Conservation (phyloP, 768 basidiomycete genomes). For the Bullera alba region DNA sequence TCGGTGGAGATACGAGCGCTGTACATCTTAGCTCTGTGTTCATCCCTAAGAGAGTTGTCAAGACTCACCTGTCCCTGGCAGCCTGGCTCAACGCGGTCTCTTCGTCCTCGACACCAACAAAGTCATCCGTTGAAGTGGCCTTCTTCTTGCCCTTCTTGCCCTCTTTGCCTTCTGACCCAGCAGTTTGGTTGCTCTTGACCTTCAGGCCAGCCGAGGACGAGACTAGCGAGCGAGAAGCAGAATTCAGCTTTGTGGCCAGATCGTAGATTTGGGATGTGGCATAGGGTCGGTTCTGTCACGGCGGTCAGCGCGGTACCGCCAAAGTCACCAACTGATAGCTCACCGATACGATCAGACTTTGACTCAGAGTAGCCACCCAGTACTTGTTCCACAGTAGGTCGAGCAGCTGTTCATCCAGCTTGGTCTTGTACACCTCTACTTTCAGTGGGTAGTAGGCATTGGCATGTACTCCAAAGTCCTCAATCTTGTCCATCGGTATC, state of each 20-base stretch:
- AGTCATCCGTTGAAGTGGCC: conserved; percentile 46
- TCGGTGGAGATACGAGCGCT: conserved; percentile 85
- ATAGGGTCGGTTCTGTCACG: conserved; percentile 77
- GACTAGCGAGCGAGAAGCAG: conserved; percentile 28
- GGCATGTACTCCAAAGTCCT: conserved; percentile 98
- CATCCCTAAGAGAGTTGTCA: too few species aligned
- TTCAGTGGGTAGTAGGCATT: conserved; percentile 92
- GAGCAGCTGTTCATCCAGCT: conserved; percentile 76
- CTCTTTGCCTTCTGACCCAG: conserved; percentile 1
- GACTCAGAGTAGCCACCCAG: conserved; percentile 94
- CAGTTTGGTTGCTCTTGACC: conserved; percentile 52
- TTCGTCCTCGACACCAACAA: conserved; percentile 58
- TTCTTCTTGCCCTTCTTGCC: conserved; percentile 6
- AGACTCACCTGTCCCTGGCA: conserved; percentile 80
- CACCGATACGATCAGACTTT: conserved; percentile 86
- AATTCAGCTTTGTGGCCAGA: conserved; percentile 72
- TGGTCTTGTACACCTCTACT: conserved; percentile 90
- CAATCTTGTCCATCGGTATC: conserved; percentile 92
- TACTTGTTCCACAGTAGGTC: conserved; percentile 98
- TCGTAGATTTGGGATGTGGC: conserved; percentile 85
- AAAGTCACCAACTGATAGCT: conserved; percentile 9
- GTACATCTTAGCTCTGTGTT: background rate
- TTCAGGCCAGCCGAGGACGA: conserved; percentile 46
- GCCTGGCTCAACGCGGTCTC: conserved; percentile 79
- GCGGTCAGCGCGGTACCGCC: background rate